These are phyloP conservation scores for Huntiella moniliformis DNA, from an alignment of 2,329 filamentous ascomycete species.

Conservation along the genomic window DNA sequence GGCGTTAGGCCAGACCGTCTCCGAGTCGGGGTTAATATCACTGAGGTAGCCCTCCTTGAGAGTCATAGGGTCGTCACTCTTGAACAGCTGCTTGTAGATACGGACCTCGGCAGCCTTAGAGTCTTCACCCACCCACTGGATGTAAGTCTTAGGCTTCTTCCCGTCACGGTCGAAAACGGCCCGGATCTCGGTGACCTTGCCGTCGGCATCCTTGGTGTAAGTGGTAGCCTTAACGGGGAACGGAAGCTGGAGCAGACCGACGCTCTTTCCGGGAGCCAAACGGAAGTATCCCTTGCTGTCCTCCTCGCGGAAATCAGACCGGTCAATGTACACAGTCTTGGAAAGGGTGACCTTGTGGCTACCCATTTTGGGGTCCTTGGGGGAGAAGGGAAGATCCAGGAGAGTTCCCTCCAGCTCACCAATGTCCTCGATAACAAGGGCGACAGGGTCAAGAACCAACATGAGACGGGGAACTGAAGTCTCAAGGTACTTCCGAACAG, in stretches of 20 bases:
- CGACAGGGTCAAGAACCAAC: conserved; percentile 72
- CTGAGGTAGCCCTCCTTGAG: conserved; percentile 64
- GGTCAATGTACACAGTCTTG: conserved; percentile 68
- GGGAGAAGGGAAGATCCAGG: conserved; percentile 60
- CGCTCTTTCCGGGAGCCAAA: conserved; percentile 56
- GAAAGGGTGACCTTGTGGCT: conserved; percentile 46
- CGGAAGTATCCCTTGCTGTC: conserved; percentile 65
- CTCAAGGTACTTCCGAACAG: conserved; percentile 72
- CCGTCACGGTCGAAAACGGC: conserved; percentile 48
- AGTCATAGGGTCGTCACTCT: conserved; percentile 62
- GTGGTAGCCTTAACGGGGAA: conserved; percentile 52
- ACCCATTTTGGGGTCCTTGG: conserved; percentile 55
- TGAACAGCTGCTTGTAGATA: conserved; percentile 69
- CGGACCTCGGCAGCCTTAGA: conserved; percentile 55
- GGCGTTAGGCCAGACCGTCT: conserved; percentile 59
- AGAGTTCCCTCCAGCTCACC: conserved; percentile 43
- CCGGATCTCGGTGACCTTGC: conserved; percentile 46
- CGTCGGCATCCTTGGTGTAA: conserved; percentile 49
- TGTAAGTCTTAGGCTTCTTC: conserved; percentile 60
- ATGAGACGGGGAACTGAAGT: conserved; percentile 73
- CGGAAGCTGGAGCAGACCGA: conserved; percentile 55
- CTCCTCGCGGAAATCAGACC: conserved; percentile 57
- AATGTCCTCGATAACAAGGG: conserved; percentile 63
- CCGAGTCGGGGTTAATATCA: conserved; percentile 69
- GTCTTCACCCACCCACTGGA: conserved; percentile 67